Conservation (phyloP, 371 early-diverging fungal genomes). For the Apophysomyces variabilis region DNA sequence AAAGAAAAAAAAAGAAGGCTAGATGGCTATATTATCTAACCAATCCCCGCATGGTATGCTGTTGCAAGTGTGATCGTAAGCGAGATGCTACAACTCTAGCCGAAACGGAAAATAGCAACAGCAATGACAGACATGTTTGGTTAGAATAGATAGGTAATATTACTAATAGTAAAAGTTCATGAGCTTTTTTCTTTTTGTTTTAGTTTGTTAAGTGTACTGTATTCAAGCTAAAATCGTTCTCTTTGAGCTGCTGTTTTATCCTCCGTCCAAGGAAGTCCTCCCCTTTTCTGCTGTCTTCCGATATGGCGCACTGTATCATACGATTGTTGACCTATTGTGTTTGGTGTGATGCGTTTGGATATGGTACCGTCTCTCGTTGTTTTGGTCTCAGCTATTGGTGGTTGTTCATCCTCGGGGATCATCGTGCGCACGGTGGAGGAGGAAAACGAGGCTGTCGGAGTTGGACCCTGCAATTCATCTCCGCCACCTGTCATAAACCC, state of each 20-base stretch:
- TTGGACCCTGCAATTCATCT: slow-evolving; percentile 14
- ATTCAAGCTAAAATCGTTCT: slow-evolving; percentile 39
- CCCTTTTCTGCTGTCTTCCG: neutral
- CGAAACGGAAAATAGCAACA: too few relatives aligned
- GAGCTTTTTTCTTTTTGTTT: too few relatives aligned
- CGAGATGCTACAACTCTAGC: too few relatives aligned
- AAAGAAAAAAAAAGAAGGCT: too few relatives aligned
- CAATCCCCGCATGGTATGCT: too few relatives aligned
- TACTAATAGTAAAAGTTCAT: too few relatives aligned
- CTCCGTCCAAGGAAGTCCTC: slow-evolving; percentile 4
- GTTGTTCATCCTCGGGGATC: slow-evolving; percentile 41
- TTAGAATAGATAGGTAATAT: too few relatives aligned
- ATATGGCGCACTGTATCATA: neutral
- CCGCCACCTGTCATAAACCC: slow-evolving; percentile 28
- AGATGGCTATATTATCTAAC: too few relatives aligned
- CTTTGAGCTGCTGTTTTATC: slow-evolving; percentile 38
- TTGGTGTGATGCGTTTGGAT: neutral
- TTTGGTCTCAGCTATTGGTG: neutral
- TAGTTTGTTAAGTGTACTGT: too few relatives aligned
- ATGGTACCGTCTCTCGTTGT: neutral
- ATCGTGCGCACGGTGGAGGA: slow-evolving; percentile 48
- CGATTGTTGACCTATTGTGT: neutral
- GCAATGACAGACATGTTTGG: too few relatives aligned
- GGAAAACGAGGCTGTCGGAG: slow-evolving; percentile 41
- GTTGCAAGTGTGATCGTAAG: too few relatives aligned